Percentiles rank a stretch among this genome's conserved stretches.
Evolutionary conservation across 2,329 filamentous ascomycete species (phyloP).

Genomic region (Coniochaeta sp.): DNA sequence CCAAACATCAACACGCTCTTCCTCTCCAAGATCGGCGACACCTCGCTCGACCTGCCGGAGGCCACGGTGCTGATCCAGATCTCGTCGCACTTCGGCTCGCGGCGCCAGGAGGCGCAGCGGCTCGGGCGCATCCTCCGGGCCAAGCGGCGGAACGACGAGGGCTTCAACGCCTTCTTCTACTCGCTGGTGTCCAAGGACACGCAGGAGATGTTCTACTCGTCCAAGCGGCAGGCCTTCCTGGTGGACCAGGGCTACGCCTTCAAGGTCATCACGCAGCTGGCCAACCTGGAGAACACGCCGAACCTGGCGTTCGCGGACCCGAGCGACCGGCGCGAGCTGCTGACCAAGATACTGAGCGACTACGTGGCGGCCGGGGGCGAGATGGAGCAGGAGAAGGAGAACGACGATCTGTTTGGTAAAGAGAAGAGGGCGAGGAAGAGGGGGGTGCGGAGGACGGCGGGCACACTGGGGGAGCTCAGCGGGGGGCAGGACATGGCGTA

Average conservation of each 20-base stretch:
- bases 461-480: constrained; percentile 75
- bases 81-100: constrained; percentile 93
- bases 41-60: constrained; percentile 92
- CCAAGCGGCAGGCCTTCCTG: constrained; percentile 91
- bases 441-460: constrained; percentile 69
- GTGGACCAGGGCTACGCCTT: constrained; percentile 98
- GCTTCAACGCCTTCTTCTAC: constrained; percentile 99
- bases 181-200: constrained; percentile 96
- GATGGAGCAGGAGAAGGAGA: constrained; percentile 28
- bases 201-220: constrained; percentile 95
- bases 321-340: constrained; percentile 72
- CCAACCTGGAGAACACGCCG: constrained; percentile 79
- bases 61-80: constrained; percentile 97
- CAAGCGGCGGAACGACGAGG: constrained; percentile 88
- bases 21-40: constrained; percentile 95
- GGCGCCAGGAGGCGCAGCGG: constrained; percentile 91
- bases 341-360: constrained; percentile 84
- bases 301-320: constrained; percentile 74
- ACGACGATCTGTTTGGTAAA: constrained; percentile 31
- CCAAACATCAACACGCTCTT: constrained; percentile 87
- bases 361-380: background rate
- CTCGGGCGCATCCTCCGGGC: constrained; percentile 89
- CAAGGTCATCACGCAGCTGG: constrained; percentile 94
- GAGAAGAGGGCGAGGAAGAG: constrained; percentile 10
- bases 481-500: constrained; percentile 98